These are phyloP conservation scores for Sugiyamaella grinbergsii DNA, from an alignment of 1,139 yeast species.

Conservation along the genomic window DNA sequence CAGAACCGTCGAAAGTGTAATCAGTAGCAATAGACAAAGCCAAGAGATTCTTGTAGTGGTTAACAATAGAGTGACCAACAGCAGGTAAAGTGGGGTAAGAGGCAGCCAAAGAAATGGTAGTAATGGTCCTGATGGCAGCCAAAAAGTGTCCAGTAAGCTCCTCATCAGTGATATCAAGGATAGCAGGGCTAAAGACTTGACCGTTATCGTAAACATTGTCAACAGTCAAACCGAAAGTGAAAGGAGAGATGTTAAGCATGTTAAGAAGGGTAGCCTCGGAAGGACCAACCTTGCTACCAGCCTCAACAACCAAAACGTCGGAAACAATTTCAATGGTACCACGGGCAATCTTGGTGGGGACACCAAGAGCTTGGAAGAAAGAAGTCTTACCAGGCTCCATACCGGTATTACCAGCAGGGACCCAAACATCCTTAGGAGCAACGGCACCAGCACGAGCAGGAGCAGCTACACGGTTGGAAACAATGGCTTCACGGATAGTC, in stretches of 20 bases:
- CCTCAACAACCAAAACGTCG: conserved; percentile 93
- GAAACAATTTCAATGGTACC: conserved; percentile 99
- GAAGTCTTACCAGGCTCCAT: conserved; percentile 99
- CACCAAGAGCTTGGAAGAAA: conserved; percentile 99
- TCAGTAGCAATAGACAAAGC: conserved; percentile 98
- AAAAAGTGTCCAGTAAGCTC: conserved; percentile 92
- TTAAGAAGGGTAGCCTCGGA: conserved; percentile 98
- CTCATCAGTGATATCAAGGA: conserved; percentile 98
- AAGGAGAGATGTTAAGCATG: conserved; percentile 99
- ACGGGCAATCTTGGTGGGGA: conserved; percentile 99
- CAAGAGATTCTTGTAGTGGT: conserved; percentile 98
- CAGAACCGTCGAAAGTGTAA: conserved; percentile 99
- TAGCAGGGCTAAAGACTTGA: conserved; percentile 93
- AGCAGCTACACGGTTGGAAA: conserved; percentile 97
- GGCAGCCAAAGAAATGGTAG: conserved; percentile 94
- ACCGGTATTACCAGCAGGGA: conserved; percentile 99
- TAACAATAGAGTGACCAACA: conserved; percentile 97
- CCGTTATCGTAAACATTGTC: conserved; percentile 98
- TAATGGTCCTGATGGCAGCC: conserved; percentile 89
- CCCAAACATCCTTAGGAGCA: conserved; percentile 97
- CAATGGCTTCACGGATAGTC: conserved; percentile 82
- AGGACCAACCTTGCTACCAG: conserved; percentile 92
- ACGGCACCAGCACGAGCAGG: conserved; percentile 99
- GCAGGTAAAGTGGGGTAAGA: conserved; percentile 99
- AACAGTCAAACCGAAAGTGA: conserved; percentile 97